Base-by-base conservation (phyloP, 225 moss, liverwort and hornwort genomes). In the Asterella californica region DNA sequence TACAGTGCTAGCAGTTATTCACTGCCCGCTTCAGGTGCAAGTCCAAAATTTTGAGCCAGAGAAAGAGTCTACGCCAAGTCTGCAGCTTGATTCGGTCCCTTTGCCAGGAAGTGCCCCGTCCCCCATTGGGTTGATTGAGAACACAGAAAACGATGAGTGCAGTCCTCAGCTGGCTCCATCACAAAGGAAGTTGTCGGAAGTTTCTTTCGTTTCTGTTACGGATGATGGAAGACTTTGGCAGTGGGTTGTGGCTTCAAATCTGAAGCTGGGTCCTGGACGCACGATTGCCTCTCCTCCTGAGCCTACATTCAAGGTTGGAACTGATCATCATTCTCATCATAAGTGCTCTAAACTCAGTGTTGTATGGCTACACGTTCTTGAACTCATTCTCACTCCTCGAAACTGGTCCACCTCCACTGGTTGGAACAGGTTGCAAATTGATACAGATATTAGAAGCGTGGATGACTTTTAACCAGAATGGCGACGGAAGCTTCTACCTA, bases 191-290 rank as follows among this genome's bases (percentile, higher is more conserved):
- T 81, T 80, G 30, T 17, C 87, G 34, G 88, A 93, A 81, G 89
- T 90, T 64, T 93, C 92, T 12, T 88, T 99, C 78, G 83, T 99
- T 66, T 92, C 91, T 84, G 78, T 95, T 72, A 90, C 89, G 74
- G 99, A 95, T 74, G 99, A 99, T 90, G 99, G 99, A 77, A 91
- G 91, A 72, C 82, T 95, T 82, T 99, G 89, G 93, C 95, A 92
- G 76, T 99, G 99, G 99, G 88, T 90, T 76, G 88, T 94, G 76
- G 84, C 76, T 79, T 90, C 91, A 75, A 90, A 91, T 77, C 12
- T 76, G 37, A 67, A 73, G 36, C 47, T 68, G 65, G 63, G 61
- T 76, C 63, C 22, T 54, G 29, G 50, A 69, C 19, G 85, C 81
- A 74, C 75, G 66, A 86, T 86, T 81, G 84, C 75, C 59, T 81